Conservation (phyloP, 2,329 filamentous ascomycete genomes). For the Aurifilum marmelostoma region DNA sequence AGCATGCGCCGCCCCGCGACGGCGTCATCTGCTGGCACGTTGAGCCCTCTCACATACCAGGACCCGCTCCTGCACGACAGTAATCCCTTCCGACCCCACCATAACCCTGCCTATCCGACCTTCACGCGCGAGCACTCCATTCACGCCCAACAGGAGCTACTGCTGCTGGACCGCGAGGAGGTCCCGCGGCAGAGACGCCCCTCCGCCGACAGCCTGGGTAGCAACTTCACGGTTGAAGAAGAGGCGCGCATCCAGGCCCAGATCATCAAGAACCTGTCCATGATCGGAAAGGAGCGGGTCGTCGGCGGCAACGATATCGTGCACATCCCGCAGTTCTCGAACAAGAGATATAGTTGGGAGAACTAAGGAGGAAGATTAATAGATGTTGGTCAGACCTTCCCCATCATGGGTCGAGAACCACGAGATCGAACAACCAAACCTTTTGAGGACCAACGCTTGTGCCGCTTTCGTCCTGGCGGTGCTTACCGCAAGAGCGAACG, state of each 20-base stretch:
- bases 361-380: constrained; percentile 30
- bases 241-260: constrained; percentile 37
- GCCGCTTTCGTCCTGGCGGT: background rate
- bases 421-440: background rate
- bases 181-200: constrained; percentile 28
- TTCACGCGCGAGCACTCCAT: constrained; percentile 23
- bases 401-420: too few species aligned
- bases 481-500: background rate
- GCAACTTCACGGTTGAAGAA: constrained; percentile 61
- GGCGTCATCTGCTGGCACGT: constrained; percentile 25
- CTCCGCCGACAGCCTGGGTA: constrained; percentile 53
- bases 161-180: background rate
- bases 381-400: too few species aligned
- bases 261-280: constrained; percentile 30
- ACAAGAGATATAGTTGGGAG: constrained; percentile 57
- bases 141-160: background rate
- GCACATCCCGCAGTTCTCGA: constrained; percentile 55
- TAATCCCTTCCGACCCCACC: constrained; percentile 21
- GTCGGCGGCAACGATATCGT: constrained; percentile 49
- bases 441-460: background rate
- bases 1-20: background rate
- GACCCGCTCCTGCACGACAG: constrained; percentile 33
- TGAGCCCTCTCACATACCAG: constrained; percentile 34
- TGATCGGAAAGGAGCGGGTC: constrained; percentile 45
- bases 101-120: constrained; percentile 20